Evolutionary conservation across 768 basidiomycete species (phyloP).

Genomic region (Hericium erinaceus): DNA sequence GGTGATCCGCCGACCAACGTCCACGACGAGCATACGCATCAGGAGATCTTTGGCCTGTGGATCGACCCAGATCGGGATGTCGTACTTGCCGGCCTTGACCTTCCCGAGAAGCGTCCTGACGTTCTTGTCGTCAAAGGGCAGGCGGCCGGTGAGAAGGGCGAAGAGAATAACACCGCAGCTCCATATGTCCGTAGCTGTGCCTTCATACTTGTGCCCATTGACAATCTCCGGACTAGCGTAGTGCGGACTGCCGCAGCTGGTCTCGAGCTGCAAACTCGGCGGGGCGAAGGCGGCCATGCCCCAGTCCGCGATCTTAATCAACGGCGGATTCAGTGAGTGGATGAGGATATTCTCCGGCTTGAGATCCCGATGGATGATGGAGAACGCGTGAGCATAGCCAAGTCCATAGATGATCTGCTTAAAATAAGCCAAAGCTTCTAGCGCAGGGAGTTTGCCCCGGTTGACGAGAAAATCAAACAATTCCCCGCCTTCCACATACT

Average conservation of each 20-base stretch:
- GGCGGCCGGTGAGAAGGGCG: constrained; percentile 79
- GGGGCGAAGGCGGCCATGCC: constrained; percentile 97
- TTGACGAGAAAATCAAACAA: constrained; percentile 95
- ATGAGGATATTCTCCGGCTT: constrained; percentile 97
- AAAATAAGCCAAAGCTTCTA: constrained; percentile 86
- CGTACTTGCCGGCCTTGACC: constrained; percentile 81
- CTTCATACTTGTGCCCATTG: constrained; percentile 80
- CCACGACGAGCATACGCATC: constrained; percentile 79
- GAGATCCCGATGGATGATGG: constrained; percentile 95
- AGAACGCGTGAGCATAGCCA: constrained; percentile 95
- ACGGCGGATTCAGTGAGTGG: constrained; percentile 66
- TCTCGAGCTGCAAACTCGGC: constrained; percentile 77
- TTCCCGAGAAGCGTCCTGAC: constrained; percentile 68
- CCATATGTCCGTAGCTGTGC: constrained; percentile 92
- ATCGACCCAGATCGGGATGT: constrained; percentile 74
- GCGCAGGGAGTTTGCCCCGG: constrained; percentile 65
- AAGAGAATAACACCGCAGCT: constrained; percentile 92
- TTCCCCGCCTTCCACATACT: constrained; percentile 94
- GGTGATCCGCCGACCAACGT: constrained; percentile 70
- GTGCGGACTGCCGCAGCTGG: constrained; percentile 93
- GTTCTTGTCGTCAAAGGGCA: constrained; percentile 93
- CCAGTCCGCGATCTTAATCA: constrained; percentile 97
- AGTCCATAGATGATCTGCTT: constrained; percentile 93
- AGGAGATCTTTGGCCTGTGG: constrained; percentile 81
- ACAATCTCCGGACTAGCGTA: constrained; percentile 97